These are phyloP conservation scores for Xylaria sp. DNA, from an alignment of 2,329 filamentous ascomycete species.

Conservation along the genomic window DNA sequence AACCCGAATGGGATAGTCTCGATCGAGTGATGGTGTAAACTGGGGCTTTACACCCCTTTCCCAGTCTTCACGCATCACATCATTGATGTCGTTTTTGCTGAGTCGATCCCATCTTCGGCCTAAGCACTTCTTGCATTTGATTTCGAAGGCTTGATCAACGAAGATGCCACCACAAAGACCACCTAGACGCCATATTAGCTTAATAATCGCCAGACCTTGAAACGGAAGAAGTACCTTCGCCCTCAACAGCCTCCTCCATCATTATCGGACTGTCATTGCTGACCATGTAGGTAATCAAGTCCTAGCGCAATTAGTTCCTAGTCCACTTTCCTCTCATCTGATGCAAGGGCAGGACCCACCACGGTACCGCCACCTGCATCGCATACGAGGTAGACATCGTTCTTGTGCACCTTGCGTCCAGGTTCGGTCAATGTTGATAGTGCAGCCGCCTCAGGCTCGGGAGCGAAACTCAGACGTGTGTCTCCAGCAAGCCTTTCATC, in stretches of 20 bases:
- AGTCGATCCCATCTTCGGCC: not conserved
- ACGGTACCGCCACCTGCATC: slow-evolving; percentile 40
- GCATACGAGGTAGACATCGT: slow-evolving; percentile 31
- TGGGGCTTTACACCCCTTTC: slow-evolving; percentile 11
- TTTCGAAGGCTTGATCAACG: slow-evolving; percentile 13
- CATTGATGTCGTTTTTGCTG: not conserved
- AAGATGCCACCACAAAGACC: slow-evolving; percentile 15
- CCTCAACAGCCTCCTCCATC: slow-evolving; percentile 7
- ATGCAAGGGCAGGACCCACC: slow-evolving; percentile 15
- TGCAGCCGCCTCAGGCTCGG: slow-evolving; percentile 38
- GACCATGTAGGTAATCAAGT: slow-evolving; percentile 32
- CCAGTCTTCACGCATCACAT: slow-evolving; percentile 15
- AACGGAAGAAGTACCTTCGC: not conserved
- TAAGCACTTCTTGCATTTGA: slow-evolving; percentile 2
- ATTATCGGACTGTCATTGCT: not conserved
- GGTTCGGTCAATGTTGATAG: slow-evolving; percentile 29
- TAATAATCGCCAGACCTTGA: not conserved
- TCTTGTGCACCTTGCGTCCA: not conserved
- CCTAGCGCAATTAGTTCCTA: slow-evolving; percentile 6
- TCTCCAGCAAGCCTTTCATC: slow-evolving; percentile 22
- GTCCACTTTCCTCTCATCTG: not conserved
- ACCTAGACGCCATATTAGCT: not conserved
- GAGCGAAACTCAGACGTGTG: slow-evolving; percentile 31
- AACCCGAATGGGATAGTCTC: slow-evolving; percentile 1
- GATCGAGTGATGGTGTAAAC: not conserved